Evolutionary conservation across 1,284 basidiomycete species (phyloP).

Genomic region (Ganoderma lucidum): DNA sequence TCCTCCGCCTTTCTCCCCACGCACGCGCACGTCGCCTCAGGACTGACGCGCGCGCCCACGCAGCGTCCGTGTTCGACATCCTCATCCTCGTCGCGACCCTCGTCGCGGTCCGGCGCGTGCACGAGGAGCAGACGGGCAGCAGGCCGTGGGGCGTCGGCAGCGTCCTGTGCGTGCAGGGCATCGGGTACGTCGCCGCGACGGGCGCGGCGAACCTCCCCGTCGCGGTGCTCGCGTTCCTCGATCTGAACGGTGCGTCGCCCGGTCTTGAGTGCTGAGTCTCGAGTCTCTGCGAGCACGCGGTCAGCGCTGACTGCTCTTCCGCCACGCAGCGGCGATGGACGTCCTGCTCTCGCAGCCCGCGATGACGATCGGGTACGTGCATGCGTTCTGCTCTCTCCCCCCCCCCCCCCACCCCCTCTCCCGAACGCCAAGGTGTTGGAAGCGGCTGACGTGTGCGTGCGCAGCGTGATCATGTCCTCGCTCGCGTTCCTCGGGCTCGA

Average conservation of each 20-base stretch:
- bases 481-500: constrained; percentile 24
- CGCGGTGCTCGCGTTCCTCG: constrained; percentile 22
- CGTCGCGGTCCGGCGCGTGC: constrained; percentile 23
- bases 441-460: background rate
- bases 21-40: too few relatives aligned
- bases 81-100: constrained; percentile 26
- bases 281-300: background rate
- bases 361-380: constrained; percentile 21
- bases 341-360: constrained; percentile 24
- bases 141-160: constrained; percentile 21
- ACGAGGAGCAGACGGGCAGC: constrained; percentile 1
- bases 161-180: constrained; percentile 27
- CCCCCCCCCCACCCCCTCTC: too few relatives aligned
- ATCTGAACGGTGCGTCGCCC: constrained; percentile 23
- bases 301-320: background rate
- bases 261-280: too few relatives aligned
- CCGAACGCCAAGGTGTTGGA: too few relatives aligned
- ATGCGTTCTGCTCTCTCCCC: too few relatives aligned
- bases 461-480: constrained; percentile 25
- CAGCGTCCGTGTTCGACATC: constrained; percentile 26
- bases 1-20: background rate
- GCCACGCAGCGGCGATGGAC: constrained; percentile 22
- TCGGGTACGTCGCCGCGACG: constrained; percentile 28
- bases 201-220: constrained; percentile 24
- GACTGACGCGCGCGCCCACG: too few relatives aligned